Evolutionary conservation across 345 rosid genomes (phyloP).

Genomic region (Melastoma malabathricum): DNA sequence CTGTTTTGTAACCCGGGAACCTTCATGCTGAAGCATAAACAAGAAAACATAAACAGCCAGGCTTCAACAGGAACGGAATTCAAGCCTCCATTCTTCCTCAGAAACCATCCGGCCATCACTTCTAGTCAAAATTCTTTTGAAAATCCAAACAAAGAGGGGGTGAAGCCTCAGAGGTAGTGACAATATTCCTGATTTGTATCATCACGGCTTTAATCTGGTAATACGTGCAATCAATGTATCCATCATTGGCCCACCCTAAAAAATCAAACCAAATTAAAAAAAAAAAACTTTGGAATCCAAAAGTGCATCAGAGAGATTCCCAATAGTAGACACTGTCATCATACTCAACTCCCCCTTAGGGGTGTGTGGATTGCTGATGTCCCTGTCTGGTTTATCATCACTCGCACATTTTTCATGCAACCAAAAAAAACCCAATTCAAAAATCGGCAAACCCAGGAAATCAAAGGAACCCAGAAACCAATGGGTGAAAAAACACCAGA

Average conservation of each 20-base stretch:
- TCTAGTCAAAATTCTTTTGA: neutral
- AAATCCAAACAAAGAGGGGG: neutral
- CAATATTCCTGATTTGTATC: constrained; percentile 8
- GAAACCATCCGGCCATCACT: constrained; percentile 7
- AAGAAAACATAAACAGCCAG: neutral
- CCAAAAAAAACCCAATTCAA: neutral
- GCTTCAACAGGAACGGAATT: constrained; percentile 2
- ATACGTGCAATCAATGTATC: constrained; percentile 7
- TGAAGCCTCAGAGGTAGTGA: constrained; percentile 25
- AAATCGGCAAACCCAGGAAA: neutral
- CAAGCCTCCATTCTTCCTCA: constrained; percentile 6
- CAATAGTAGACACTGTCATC: constrained; percentile 25
- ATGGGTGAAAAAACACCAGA: neutral
- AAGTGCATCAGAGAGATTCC: constrained; percentile 45
- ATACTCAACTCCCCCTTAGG: constrained; percentile 2
- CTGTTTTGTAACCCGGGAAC: constrained; percentile 2
- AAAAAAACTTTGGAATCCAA: neutral
- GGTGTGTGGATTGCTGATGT: constrained; percentile 41
- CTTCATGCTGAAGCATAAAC: no score
- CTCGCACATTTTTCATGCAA: constrained; percentile 19
- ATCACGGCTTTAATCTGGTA: constrained; percentile 7
- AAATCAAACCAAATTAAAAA: neutral
- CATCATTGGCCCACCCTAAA: constrained; percentile 12
- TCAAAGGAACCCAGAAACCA: neutral
- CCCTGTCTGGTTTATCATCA: constrained; percentile 79